These are phyloP conservation scores for Handroanthus guayacan DNA, from an alignment of 257 asterid species.

Conservation along the genomic window DNA sequence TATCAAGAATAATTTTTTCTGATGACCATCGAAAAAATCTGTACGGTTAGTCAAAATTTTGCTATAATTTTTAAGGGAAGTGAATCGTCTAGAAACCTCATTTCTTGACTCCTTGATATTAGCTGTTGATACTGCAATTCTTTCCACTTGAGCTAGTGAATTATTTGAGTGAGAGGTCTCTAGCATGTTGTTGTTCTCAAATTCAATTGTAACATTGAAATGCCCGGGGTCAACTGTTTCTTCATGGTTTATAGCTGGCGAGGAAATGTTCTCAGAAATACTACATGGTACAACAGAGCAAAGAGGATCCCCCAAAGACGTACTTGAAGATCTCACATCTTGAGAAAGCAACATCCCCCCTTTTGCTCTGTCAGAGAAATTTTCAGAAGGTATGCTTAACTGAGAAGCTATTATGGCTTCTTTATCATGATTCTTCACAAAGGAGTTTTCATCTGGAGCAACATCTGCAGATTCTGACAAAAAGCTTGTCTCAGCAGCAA, in stretches of 20 bases:
- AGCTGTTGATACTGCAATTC: slow-evolving; percentile 34
- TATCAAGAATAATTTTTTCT: slow-evolving; percentile 34
- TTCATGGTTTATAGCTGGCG: slow-evolving; percentile 45
- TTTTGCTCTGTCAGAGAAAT: slow-evolving; percentile 41
- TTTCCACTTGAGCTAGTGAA: slow-evolving; percentile 42
- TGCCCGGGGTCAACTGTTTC: slow-evolving; percentile 30
- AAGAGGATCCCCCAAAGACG: slow-evolving; percentile 64
- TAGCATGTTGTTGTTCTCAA: slow-evolving; percentile 36
- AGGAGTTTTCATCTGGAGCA: slow-evolving; percentile 70
- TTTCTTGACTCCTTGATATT: slow-evolving; percentile 42
- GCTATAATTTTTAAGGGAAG: slow-evolving; percentile 61
- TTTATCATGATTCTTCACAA: slow-evolving; percentile 53
- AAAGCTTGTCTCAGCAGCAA: slow-evolving; percentile 73
- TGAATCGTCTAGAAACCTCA: slow-evolving; percentile 49
- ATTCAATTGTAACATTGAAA: slow-evolving; percentile 35
- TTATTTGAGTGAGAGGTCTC: slow-evolving; percentile 40
- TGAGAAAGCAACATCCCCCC: slow-evolving; percentile 55
- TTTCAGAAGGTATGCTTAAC: slow-evolving; percentile 58
- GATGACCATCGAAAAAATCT: slow-evolving; percentile 35
- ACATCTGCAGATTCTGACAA: slow-evolving; percentile 76
- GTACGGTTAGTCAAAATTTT: slow-evolving; percentile 40
- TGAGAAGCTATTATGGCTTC: slow-evolving; percentile 55
- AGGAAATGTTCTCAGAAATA: slow-evolving; percentile 57
- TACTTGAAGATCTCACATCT: slow-evolving; percentile 58
- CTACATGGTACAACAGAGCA: slow-evolving; percentile 90